phyloP scores from a whole-genome alignment of 208 protist genomes.

The Vickermania spadyakhi region DNA sequence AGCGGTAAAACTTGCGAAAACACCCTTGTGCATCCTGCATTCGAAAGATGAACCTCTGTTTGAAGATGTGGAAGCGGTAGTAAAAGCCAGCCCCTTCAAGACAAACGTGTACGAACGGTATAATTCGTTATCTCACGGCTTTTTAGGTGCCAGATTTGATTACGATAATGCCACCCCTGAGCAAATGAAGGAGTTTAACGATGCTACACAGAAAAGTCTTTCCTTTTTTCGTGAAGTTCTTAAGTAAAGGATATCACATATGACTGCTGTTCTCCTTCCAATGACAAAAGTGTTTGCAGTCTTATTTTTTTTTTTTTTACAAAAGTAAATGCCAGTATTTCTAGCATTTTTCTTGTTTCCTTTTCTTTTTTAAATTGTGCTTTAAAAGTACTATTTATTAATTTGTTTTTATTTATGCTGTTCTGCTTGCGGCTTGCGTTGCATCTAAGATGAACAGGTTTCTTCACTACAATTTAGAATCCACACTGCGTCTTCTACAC shows the following conservation, averaged over 20 bases:
- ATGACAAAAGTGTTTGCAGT: too few species aligned
- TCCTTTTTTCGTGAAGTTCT: not conserved
- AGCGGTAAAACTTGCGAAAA: slow-evolving; percentile 3
- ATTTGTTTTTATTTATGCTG: too few species aligned
- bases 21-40: slow-evolving; percentile 7
- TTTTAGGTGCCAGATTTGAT: slow-evolving; percentile 10
- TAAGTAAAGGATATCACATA: not conserved
- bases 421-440: too few species aligned
- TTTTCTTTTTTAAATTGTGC: too few species aligned
- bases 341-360: too few species aligned
- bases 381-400: too few species aligned
- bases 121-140: slow-evolving; percentile 10
- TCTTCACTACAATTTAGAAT: too few species aligned
- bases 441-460: too few species aligned
- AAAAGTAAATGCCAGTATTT: too few species aligned
- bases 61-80: slow-evolving; percentile 5
- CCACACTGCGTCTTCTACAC: too few species aligned
- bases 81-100: slow-evolving; percentile 1
- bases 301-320: too few species aligned
- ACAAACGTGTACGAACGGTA: slow-evolving; percentile 7
- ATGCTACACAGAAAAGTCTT: not conserved
- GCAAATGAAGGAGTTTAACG: slow-evolving; percentile 1
- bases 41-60: slow-evolving; percentile 11
- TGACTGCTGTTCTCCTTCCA: too few species aligned
- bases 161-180: not conserved